Evolutionary conservation across 805 yeast species (phyloP).

Genomic region (Spathaspora girioi): DNA sequence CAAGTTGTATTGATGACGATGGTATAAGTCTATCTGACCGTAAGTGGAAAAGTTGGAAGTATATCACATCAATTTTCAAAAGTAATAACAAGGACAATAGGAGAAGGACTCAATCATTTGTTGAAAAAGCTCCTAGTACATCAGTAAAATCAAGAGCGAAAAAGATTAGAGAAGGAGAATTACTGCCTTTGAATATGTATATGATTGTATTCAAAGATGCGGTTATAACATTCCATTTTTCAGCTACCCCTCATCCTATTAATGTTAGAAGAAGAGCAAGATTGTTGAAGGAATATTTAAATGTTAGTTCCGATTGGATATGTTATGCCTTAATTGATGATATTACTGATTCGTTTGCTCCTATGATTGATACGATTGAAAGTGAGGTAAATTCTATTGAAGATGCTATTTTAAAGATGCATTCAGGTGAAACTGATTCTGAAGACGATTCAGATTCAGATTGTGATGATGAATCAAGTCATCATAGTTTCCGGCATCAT

Average conservation of each 20-base stretch:
- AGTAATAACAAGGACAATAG: neutral
- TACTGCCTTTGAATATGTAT: slow-evolving; percentile 89
- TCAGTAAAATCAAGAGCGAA: slow-evolving; percentile 23
- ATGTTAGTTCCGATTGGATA: slow-evolving; percentile 93
- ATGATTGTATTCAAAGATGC: slow-evolving; percentile 89
- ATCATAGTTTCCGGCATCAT: slow-evolving; percentile 16
- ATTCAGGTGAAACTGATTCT: slow-evolving; percentile 56
- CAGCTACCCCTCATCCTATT: slow-evolving; percentile 93
- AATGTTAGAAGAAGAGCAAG: slow-evolving; percentile 94
- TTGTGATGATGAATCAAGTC: slow-evolving; percentile 14
- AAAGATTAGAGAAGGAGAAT: slow-evolving; percentile 48
- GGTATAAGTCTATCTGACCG: slow-evolving; percentile 12
- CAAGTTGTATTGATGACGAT: slow-evolving; percentile 11
- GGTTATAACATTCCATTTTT: slow-evolving; percentile 88
- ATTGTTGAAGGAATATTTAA: slow-evolving; percentile 78
- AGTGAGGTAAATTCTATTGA: slow-evolving; percentile 94
- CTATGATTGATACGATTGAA: slow-evolving; percentile 91
- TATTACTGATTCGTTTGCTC: slow-evolving; percentile 96
- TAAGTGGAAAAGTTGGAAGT: slow-evolving; percentile 13
- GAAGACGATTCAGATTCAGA: slow-evolving; percentile 40
- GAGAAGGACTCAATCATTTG: slow-evolving; percentile 5
- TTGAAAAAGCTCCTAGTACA: slow-evolving; percentile 12
- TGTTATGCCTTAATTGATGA: slow-evolving; percentile 96
- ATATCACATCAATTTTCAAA: neutral
- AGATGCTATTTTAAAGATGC: slow-evolving; percentile 85